phyloP scores from a whole-genome alignment of 768 basidiomycete genomes.

The Xerocomellus intermedius region DNA sequence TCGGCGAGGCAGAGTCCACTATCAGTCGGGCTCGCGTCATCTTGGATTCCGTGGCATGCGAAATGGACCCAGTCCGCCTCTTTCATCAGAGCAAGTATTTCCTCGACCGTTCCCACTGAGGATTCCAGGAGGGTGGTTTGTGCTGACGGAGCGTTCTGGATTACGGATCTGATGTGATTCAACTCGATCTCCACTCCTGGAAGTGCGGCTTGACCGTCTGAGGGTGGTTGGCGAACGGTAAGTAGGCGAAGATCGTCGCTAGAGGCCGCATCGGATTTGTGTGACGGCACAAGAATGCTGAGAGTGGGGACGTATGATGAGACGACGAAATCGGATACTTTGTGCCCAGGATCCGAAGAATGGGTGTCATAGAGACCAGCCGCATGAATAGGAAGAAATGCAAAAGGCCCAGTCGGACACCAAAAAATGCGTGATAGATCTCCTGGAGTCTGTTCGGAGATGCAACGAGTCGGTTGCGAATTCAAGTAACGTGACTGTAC shows the following conservation, averaged over 20 bases:
- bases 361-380: not conserved
- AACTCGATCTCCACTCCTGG: not conserved
- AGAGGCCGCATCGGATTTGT: not conserved
- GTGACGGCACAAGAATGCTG: not conserved
- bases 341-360: not conserved
- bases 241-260: not conserved
- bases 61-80: not conserved
- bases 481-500: not conserved
- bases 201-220: not conserved
- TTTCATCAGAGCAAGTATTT: not conserved
- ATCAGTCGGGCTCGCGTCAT: conserved; percentile 10
- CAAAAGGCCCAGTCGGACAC: not conserved
- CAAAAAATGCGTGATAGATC: not conserved
- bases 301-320: not conserved
- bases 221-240: not conserved
- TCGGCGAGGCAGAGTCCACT: conserved; percentile 23
- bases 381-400: not conserved
- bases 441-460: not conserved
- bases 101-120: not conserved
- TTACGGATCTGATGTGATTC: not conserved
- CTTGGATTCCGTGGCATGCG: not conserved
- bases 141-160: not conserved
- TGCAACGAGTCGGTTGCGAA: not conserved
- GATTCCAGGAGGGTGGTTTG: not conserved
- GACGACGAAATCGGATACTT: not conserved